A percentile compares a stretch with the other conserved stretches of the same genome.
Evolutionary conservation across 1,284 basidiomycete genomes (phyloP).

Genomic region (Papiliotrema flavescens): DNA sequence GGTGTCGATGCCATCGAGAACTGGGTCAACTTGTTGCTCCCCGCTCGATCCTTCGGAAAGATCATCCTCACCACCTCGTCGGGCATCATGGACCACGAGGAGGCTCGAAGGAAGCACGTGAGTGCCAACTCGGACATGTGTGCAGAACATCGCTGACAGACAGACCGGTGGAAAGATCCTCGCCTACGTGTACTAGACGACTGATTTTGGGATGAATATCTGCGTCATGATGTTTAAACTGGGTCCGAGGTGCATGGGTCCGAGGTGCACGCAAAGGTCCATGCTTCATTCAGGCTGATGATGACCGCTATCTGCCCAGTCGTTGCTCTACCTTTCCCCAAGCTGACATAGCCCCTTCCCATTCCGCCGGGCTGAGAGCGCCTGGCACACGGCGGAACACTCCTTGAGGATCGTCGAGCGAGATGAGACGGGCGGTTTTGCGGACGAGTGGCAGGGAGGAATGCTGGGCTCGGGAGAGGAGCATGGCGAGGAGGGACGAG

Average conservation of each 20-base stretch:
- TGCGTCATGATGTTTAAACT: background rate
- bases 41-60: constrained; percentile 92
- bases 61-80: constrained; percentile 95
- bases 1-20: constrained; percentile 72
- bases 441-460: constrained; percentile 3
- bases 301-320: constrained; percentile 1
- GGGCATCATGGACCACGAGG: constrained; percentile 98
- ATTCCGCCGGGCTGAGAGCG: background rate
- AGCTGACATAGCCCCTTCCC: constrained; percentile 9
- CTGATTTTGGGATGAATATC: constrained; percentile 14
- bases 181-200: constrained; percentile 50
- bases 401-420: background rate
- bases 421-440: constrained; percentile 2
- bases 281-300: background rate
- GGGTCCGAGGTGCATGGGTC: background rate
- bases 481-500: background rate
- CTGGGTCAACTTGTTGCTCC: constrained; percentile 81
- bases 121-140: constrained; percentile 10
- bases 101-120: constrained; percentile 95
- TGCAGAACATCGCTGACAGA: background rate
- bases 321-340: constrained; percentile 7
- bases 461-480: background rate
- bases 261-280: background rate
- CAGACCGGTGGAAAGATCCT: constrained; percentile 54
- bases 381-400: background rate